Evolutionary conservation across 2,329 filamentous ascomycete genomes (phyloP), one percentile per base, ranked within the genome.

Genomic region (Penicillium sclerotigenum): DNA sequence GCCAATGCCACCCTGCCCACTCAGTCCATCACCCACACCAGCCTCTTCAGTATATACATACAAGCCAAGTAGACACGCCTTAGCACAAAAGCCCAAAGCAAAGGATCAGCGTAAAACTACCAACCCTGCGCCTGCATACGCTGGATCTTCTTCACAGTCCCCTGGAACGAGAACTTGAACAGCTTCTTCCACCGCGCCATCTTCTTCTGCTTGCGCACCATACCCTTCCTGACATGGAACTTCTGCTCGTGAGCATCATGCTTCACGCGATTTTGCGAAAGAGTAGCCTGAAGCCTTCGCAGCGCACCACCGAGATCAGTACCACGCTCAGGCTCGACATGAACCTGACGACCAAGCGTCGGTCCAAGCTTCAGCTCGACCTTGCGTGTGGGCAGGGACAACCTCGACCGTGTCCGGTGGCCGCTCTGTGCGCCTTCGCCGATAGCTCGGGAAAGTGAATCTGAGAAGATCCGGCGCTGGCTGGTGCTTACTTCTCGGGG

Each of bases 91-190:
- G 20, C 5, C 50, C 20, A 38, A 42, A 22, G 28, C 34, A 46
- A 38, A 52, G 24, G 14, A 47, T 7, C 26, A 24, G 43, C 34
- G 42, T 37, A 16, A 50, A 47, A 55, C 54, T 71, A 79, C 77
- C 77, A 79, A 13, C 77, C 77, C 67, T 79, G 77, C 20, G 67
- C 68, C 60, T 73, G 73, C 75, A 79, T 76, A 51, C 69, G 70
- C 62, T 76, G 65, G 53, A 79, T 75, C 65, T 72, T 72, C 40
- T 53, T 61, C 57, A 77, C 73, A 53, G 76, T 77, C 41, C 69
- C 62, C 54, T 71, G 57, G 61, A 79, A 79, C 13, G 75, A 77
- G 47, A 71, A 73, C 61, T 72, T 74, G 58, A 79, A 79, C 65
- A 77, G 56, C 56, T 67, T 73, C 64, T 74, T 72, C 77, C 77